Evolutionary conservation across 2,329 filamentous ascomycete species (phyloP), one percentile per base, ranked within the genome.

Genomic region (Leptographium wingfieldii): DNA sequence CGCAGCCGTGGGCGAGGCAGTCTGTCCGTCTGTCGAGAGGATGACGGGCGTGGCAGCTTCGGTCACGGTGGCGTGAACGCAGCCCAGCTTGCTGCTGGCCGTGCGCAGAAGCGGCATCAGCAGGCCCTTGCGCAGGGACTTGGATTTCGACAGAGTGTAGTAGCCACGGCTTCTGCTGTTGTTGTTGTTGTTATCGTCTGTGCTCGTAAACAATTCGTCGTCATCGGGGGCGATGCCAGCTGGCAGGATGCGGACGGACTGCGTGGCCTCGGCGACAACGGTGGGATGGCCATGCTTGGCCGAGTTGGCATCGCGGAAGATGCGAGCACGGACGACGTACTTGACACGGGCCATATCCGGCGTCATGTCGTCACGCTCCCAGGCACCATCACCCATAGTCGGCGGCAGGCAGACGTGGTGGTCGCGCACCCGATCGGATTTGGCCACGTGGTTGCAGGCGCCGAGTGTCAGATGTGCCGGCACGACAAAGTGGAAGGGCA

Each of bases 401-500:
- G 81, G 80, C 1, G 80, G 81, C 27, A 82, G 72, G 14, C 75
- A 73, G 48, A 80, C 69, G 69, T 84, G 81, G 55, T 78, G 73
- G 40, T 80, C 78, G 58, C 74, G 73, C 35, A 83, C 72, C 55
- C 71, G 71, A n/a, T 72, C 70, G 49, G 73, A 73, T 49, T 72
- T 70, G 59, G 76, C 73, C 33, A 68, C 65, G 70, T 83, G 80
- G 65, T 72, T 77, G 73, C 81, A 84, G 22, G 80, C 79, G 61
- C 75, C 76, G 56, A 83, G 72, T 22, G 80, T 83, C 61, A 84
- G 76, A 59, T 82, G 76, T 64, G 74, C 73, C n/a, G 81, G 81
- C 19, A 84, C 75, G 61, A 83, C 76, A 64, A 84, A 84, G 70
- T 80, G 70, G 71, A 84, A 81, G n/a, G 80, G 80, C 29, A 84